Evolutionary conservation across 1,284 basidiomycete species (phyloP).

Genomic region (Moesziomyces antarcticus): DNA sequence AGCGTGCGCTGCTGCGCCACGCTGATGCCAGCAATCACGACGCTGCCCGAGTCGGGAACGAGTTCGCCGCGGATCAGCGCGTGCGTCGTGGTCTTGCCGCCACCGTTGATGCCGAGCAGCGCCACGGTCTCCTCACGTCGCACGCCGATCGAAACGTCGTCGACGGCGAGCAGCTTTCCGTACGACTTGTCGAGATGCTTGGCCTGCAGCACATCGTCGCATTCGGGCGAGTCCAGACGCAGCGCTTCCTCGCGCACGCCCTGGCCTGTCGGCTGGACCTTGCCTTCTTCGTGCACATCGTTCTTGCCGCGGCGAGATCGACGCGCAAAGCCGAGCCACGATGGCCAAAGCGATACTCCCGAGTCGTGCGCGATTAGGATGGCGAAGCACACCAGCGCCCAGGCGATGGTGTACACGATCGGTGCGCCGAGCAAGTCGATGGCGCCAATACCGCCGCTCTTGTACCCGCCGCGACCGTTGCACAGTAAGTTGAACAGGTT

Average conservation of each 20-base stretch:
- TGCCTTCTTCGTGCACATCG: slow-evolving; percentile 17
- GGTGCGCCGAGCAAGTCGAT: slow-evolving; percentile 79
- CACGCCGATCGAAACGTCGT: slow-evolving; percentile 79
- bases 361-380: slow-evolving; percentile 76
- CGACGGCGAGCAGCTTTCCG: slow-evolving; percentile 74
- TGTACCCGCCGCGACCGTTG: slow-evolving; percentile 72
- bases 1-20: slow-evolving; percentile 30
- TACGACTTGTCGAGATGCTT: slow-evolving; percentile 78
- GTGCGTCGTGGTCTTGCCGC: slow-evolving; percentile 75
- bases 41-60: slow-evolving; percentile 24
- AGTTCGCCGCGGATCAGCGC: slow-evolving; percentile 40
- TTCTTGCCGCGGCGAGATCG: background rate
- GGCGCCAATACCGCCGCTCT: slow-evolving; percentile 58
- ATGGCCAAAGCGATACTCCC: slow-evolving; percentile 63
- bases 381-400: slow-evolving; percentile 72
- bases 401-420: slow-evolving; percentile 75
- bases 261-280: slow-evolving; percentile 23
- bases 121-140: slow-evolving; percentile 76
- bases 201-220: slow-evolving; percentile 74
- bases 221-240: slow-evolving; percentile 70
- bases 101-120: slow-evolving; percentile 82
- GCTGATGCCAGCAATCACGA: slow-evolving; percentile 32
- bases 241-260: slow-evolving; percentile 75
- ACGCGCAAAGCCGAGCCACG: slow-evolving; percentile 16
- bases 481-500: slow-evolving; percentile 82